Base-by-base conservation (phyloP, 257 asterid species). In the Avicennia marina region DNA sequence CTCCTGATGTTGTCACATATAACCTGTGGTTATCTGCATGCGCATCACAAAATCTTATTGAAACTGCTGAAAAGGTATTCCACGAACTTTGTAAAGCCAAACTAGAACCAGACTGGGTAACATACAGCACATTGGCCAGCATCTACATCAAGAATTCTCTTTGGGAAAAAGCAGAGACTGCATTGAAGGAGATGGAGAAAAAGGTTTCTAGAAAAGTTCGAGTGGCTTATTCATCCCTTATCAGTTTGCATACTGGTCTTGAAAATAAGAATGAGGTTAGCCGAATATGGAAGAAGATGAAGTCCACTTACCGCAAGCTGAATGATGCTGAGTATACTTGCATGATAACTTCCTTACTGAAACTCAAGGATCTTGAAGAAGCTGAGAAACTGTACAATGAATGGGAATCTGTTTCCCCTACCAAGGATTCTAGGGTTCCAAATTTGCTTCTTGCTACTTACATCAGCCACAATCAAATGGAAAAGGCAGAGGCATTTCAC, bases 31-130 rank as follows among this genome's bases (percentile, higher is more conserved):
- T 93, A 58, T 62, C 95, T 10, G 76, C 83, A 11, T 93, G 89
- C 34, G 88, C 90, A 18, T 72, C 82, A 8, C 85, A 81, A 61
- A 76, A 83, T 72, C 72, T 77, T 1, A 22, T 84, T 3, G 89
- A 88, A 67, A 76, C 80, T 17, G 97, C 98, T 10, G 94, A 82
- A 52, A 75, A 64, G 72, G 78, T 87, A 1, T 74, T 78, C 18
- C 70, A 73, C 34, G 96, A 86, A 53, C 72, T 81, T 47, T 75
- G 59, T 59, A 85, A 76, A 73, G 78, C 79, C 45, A 81, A 67
- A 61, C 50, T 86, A n/a, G 86, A 82, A 62, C 96, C 97, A 1
- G 95, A 84, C 46, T 93, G 98, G 98, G 58, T 93, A 44, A 93
- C 98, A 2, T 78, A 83, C 75, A 93, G 97, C 81, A 86, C 94